Evolutionary conservation across 2,329 filamentous ascomycete genomes (phyloP).

Genomic region (Balansia obtecta): DNA sequence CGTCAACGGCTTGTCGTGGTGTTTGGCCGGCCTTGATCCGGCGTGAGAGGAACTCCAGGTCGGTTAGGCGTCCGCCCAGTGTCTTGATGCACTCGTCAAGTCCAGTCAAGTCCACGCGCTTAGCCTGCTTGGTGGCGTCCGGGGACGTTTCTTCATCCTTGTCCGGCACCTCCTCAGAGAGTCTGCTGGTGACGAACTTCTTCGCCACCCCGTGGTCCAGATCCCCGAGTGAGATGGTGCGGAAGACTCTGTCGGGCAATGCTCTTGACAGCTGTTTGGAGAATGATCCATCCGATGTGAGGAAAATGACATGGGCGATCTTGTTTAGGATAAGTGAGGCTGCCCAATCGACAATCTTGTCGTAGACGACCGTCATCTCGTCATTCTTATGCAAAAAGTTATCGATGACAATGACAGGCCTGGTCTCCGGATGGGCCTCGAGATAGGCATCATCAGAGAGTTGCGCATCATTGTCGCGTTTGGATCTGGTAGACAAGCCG

Average conservation of each 20-base stretch:
- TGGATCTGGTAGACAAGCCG: slow-evolving; percentile 55
- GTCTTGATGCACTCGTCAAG: slow-evolving; percentile 71
- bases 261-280: slow-evolving; percentile 78
- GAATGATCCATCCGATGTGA: slow-evolving; percentile 82
- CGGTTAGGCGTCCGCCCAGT: slow-evolving; percentile 84
- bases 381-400: slow-evolving; percentile 78
- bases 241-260: slow-evolving; percentile 82
- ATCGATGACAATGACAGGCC: slow-evolving; percentile 79
- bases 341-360: slow-evolving; percentile 82
- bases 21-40: slow-evolving; percentile 78
- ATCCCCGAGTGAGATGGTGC: slow-evolving; percentile 74
- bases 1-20: slow-evolving; percentile 66
- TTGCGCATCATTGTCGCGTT: slow-evolving; percentile 58
- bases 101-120: slow-evolving; percentile 43
- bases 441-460: slow-evolving; percentile 77
- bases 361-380: slow-evolving; percentile 52
- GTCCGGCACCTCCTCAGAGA: slow-evolving; percentile 39
- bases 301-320: slow-evolving; percentile 85
- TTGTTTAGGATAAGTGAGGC: slow-evolving; percentile 76
- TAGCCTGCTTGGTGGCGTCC: slow-evolving; percentile 6
- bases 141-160: slow-evolving; percentile 15
- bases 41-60: slow-evolving; percentile 87
- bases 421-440: slow-evolving; percentile 73
- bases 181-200: slow-evolving; percentile 74
- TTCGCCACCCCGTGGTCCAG: slow-evolving; percentile 78